Base-by-base conservation (phyloP, 805 yeast genomes). In the Kodamaea fukazawae region DNA sequence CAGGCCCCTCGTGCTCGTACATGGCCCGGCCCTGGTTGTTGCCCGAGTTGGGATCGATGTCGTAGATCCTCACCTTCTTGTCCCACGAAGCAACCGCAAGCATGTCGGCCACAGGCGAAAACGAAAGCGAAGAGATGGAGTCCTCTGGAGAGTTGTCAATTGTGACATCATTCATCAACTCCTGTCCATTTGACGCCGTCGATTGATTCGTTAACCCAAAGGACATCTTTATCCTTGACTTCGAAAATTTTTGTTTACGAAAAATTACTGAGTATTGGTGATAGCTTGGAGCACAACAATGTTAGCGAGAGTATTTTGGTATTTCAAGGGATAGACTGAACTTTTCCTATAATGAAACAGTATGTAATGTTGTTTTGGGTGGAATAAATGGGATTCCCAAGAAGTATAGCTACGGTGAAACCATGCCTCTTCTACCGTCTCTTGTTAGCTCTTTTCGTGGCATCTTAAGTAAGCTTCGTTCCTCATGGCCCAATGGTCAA, bases 51-150 rank as follows among this genome's bases (percentile, higher is more conserved):
- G 81, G 73, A 57, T 71, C 76, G 12, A 90, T 79, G 61, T 93
- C 98, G 71, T 93, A 93, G 40, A 93, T 82, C 45, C 98, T 76
- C 30, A 88, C 96, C 58, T 88, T 89, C 53, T 84, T 86, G 64
- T 93, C 99, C 99, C 99, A 93, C 12, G 95, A 83, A 12, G 95
- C 76, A 3, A 80, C 93, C 3, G 95, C 78, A 44, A 93, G 60
- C 43, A 79, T 71, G 49, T 93, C 96, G 13, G 84, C 91, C 48
- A 75, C 85, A 11, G 98, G 87, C 9, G 96, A 86, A 64, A 91
- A 93, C 13, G 88, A 71, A 41, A 93, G 60, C 50, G 86, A 95
- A 3, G 90, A 75, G 12, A 93, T 75, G 2, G 96, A 82, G 60
- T 93, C 99, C 46, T 86, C 95, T n/a, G 96, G 96, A 3, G 91